These are phyloP conservation scores for Mycothermus thermophilus DNA, from an alignment of 495 filamentous ascomycete species.

Conservation along the genomic window DNA sequence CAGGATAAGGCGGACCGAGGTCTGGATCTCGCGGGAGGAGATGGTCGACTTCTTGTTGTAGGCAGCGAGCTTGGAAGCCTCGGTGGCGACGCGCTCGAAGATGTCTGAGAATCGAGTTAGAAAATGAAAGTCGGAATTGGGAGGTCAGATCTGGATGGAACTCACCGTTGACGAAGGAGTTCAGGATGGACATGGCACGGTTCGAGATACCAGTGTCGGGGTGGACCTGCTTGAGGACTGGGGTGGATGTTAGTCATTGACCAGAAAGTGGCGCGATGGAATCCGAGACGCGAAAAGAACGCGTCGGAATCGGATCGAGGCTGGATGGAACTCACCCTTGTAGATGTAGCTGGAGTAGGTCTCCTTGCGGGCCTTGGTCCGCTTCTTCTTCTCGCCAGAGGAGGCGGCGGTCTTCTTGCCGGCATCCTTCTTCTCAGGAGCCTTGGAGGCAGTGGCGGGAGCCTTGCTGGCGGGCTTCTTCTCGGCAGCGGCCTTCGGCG, in stretches of 20 bases:
- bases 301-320: not conserved
- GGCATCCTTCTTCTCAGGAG: slow-evolving; percentile 88
- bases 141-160: not conserved
- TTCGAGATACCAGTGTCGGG: slow-evolving; percentile 99
- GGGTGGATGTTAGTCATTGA: slow-evolving; percentile 7
- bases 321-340: slow-evolving; percentile 61
- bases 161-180: slow-evolving; percentile 99
- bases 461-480: slow-evolving; percentile 98
- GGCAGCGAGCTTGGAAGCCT: slow-evolving; percentile 95
- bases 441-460: slow-evolving; percentile 57
- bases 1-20: slow-evolving; percentile 94
- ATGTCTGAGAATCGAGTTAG: slow-evolving; percentile 53
- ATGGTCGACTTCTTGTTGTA: slow-evolving; percentile 99
- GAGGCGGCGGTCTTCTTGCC: slow-evolving; percentile 98
- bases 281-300: no score
- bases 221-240: slow-evolving; percentile 99
- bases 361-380: slow-evolving; percentile 99
- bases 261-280: not conserved
- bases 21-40: slow-evolving; percentile 98
- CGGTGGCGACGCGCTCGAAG: slow-evolving; percentile 97
- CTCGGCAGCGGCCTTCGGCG: slow-evolving; percentile 83
- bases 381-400: slow-evolving; percentile 99
- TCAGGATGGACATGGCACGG: slow-evolving; percentile 98
- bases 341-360: slow-evolving; percentile 99
- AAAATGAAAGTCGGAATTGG: slow-evolving; percentile 9